These are phyloP conservation scores for Nymphaea colorata DNA, from an alignment of 164 flowering plant genomes.

Conservation along the genomic window DNA sequence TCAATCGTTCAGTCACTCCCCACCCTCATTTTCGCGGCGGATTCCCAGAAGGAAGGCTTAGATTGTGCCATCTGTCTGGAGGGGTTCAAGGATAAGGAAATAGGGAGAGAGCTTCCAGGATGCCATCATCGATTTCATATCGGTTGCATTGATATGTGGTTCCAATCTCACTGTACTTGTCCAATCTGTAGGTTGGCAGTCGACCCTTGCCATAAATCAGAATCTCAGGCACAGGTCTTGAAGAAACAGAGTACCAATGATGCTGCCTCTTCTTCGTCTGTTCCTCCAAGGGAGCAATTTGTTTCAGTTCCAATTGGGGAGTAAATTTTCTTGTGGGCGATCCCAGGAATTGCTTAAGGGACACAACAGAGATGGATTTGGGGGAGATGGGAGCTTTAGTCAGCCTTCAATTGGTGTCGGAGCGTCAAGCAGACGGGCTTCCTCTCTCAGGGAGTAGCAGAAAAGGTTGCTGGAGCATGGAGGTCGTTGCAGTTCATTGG, in stretches of 20 bases:
- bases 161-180: constrained; percentile 61
- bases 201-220: neutral
- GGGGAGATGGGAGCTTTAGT: too few relatives aligned
- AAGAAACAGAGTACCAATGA: neutral
- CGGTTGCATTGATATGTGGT: constrained; percentile 76
- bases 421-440: too few relatives aligned
- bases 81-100: constrained; percentile 41
- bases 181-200: constrained; percentile 40
- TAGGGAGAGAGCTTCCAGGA: constrained; percentile 38
- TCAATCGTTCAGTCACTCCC: neutral
- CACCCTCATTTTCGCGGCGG: neutral
- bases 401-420: too few relatives aligned
- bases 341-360: too few relatives aligned
- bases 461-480: too few relatives aligned
- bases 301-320: neutral
- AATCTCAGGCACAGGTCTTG: neutral
- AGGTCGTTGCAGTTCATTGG: too few relatives aligned
- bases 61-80: constrained; percentile 69
- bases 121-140: constrained; percentile 52
- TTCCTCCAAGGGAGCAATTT: neutral
- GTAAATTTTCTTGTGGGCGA: neutral
- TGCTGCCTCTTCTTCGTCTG: neutral
- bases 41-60: neutral
- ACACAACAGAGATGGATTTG: too few relatives aligned
- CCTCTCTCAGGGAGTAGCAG: too few relatives aligned